Percentiles rank a stretch among this genome's conserved stretches.
phyloP scores from a whole-genome alignment of 73 alveolate genomes.

The Durusdinium trenchii region DNA sequence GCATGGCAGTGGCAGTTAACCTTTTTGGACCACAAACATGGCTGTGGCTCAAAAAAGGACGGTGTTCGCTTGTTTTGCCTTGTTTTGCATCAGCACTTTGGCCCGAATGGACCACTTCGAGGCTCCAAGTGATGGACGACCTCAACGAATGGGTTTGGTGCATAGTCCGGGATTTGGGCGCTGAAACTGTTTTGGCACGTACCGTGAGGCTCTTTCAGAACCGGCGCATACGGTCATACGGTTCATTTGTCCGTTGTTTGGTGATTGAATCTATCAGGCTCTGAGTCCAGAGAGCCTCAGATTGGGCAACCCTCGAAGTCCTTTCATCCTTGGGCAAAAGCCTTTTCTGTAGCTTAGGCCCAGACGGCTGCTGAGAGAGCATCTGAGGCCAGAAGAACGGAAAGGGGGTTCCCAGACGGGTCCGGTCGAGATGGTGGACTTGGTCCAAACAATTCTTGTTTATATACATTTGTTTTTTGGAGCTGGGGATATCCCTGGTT shows the following conservation, averaged over 20 bases:
- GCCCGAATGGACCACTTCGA: neutral
- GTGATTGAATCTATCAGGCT: too few relatives aligned
- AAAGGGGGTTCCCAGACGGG: too few relatives aligned
- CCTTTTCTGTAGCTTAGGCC: neutral
- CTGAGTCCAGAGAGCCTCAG: too few relatives aligned
- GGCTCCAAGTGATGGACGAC: slow-evolving; percentile 83
- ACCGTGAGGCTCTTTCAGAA: neutral
- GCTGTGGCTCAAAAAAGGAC: too few relatives aligned
- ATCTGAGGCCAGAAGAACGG: neutral
- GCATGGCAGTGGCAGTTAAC: too few relatives aligned
- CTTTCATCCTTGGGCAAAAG: too few relatives aligned
- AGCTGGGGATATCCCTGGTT: neutral
- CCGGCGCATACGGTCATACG: too few relatives aligned
- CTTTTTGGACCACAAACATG: too few relatives aligned
- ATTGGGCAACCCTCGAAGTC: too few relatives aligned
- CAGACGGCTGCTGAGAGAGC: neutral
- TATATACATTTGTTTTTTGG: neutral
- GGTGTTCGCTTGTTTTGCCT: neutral
- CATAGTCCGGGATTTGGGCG: too few relatives aligned
- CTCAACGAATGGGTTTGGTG: slow-evolving; percentile 76
- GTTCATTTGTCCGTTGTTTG: too few relatives aligned
- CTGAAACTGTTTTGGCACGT: neutral
- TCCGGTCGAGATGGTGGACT: too few relatives aligned
- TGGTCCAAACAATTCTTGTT: neutral
- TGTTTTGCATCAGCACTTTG: neutral